Conservation (phyloP, 2,329 filamentous ascomycete genomes). For the Rhynchosporium graminicola region DNA sequence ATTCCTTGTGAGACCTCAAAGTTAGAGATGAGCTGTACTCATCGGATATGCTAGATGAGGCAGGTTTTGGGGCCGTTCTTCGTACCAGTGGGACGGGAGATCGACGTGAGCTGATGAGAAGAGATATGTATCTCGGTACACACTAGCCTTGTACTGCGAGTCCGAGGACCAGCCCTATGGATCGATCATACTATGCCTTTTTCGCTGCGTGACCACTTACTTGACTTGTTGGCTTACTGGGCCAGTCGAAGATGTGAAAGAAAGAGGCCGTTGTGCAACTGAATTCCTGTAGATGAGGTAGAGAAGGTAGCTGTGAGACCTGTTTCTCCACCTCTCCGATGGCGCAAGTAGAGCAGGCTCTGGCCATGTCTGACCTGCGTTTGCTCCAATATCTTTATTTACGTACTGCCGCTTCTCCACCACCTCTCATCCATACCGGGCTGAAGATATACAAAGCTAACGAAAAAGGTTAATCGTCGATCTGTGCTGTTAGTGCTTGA, state of each 20-base stretch:
- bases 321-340: neutral
- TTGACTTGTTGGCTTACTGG: neutral
- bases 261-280: neutral
- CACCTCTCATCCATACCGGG: constrained; percentile 15
- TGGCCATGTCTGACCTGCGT: neutral
- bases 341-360: neutral
- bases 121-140: neutral
- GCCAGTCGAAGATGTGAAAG: neutral
- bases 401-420: neutral
- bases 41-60: constrained; percentile 1
- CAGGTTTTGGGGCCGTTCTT: constrained; percentile 1
- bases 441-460: constrained; percentile 9
- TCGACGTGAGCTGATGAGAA: constrained; percentile 15
- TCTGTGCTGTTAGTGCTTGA: constrained; percentile 9
- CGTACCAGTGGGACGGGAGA: constrained; percentile 13
- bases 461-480: neutral
- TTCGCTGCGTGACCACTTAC: neutral
- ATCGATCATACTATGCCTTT: constrained; percentile 13
- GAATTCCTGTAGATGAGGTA: neutral
- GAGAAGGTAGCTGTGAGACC: neutral
- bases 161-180: constrained; percentile 10
- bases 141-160: neutral
- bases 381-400: neutral
- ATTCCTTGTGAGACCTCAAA: constrained; percentile 5
- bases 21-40: constrained; percentile 10